Percentiles rank a stretch among this genome's conserved stretches.
Conservation (phyloP, 2,329 filamentous ascomycete species). For the Epichloe hybrida region DNA sequence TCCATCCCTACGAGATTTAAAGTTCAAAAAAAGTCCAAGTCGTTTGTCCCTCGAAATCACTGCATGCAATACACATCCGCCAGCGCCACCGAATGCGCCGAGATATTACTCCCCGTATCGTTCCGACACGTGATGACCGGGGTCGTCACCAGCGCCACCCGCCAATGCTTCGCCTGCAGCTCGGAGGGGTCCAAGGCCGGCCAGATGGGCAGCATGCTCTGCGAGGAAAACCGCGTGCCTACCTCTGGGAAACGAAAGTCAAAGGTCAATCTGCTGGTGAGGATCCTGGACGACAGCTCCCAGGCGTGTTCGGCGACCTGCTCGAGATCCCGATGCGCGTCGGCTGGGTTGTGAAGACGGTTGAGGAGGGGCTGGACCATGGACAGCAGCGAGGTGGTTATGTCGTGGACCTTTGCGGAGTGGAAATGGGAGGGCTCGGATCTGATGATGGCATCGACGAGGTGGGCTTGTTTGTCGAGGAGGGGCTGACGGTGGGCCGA, state of each 20-base stretch:
- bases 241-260: slow-evolving; percentile 38
- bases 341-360: slow-evolving; percentile 16
- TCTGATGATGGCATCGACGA: slow-evolving; percentile 25
- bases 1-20: too few relatives aligned
- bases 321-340: slow-evolving; percentile 29
- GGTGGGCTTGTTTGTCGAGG: slow-evolving; percentile 22
- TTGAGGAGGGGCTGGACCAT: slow-evolving; percentile 28
- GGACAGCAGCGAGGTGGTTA: slow-evolving; percentile 25
- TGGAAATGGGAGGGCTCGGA: slow-evolving; percentile 19
- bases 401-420: slow-evolving; percentile 24
- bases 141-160: slow-evolving; percentile 40
- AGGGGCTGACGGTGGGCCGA: slow-evolving; percentile 24
- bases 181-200: slow-evolving; percentile 24
- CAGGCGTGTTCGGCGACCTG: slow-evolving; percentile 27
- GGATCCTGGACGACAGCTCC: slow-evolving; percentile 33
- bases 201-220: slow-evolving; percentile 35
- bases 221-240: slow-evolving; percentile 32
- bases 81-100: slow-evolving; percentile 29
- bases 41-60: slow-evolving; percentile 10
- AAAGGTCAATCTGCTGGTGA: slow-evolving; percentile 29
- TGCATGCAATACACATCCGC: slow-evolving; percentile 37
- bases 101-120: slow-evolving; percentile 32
- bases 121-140: slow-evolving; percentile 41
- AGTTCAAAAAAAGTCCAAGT: not conserved
- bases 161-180: slow-evolving; percentile 36